Evolutionary conservation across 2,329 filamentous ascomycete species (phyloP).

Genomic region (Pseudodiploospora longispora): DNA sequence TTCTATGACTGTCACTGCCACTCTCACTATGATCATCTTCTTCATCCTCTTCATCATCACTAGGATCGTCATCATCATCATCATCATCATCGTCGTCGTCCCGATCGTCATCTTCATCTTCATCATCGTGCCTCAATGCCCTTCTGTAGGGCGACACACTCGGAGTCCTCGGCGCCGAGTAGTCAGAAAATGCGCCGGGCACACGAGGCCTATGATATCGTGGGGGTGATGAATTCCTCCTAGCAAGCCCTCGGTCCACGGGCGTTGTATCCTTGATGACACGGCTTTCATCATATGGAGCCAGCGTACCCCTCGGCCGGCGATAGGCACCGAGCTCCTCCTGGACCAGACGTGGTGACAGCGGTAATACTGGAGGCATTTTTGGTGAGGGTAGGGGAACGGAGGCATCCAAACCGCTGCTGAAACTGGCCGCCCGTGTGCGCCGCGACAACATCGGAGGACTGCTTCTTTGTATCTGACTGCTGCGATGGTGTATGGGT

Average conservation of each 20-base stretch:
- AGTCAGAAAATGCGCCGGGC: conserved; percentile 9
- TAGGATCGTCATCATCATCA: conserved; percentile 1
- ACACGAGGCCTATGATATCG: conserved; percentile 5
- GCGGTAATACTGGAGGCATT: conserved; percentile 1
- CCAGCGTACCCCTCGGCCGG: conserved; percentile 18
- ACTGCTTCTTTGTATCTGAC: conserved; percentile 15
- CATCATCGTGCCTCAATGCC: conserved; percentile 13
- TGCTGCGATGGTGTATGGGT: too few species aligned
- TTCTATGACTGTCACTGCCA: too few species aligned
- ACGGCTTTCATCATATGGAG: conserved; percentile 15
- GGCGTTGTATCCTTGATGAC: conserved; percentile 3
- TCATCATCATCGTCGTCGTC: conserved; percentile 15
- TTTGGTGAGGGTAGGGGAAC: conserved; percentile 2
- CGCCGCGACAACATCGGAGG: conserved; percentile 15
- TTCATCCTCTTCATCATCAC: conserved; percentile 1
- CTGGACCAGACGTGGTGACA: conserved; percentile 17
- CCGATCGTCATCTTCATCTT: conserved; percentile 12
- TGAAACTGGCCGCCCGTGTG: conserved; percentile 16
- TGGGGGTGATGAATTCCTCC: conserved; percentile 8
- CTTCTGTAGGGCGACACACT: conserved; percentile 6
- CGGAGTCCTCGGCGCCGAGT: conserved; percentile 5
- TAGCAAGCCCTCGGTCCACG: conserved; percentile 5
- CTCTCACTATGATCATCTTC: conserved; percentile 15
- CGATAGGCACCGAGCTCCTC: conserved; percentile 23
- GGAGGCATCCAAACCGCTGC: conserved; percentile 20